Evolutionary conservation across 768 basidiomycete genomes (phyloP).

Genomic region (Heimioporus sp.): DNA sequence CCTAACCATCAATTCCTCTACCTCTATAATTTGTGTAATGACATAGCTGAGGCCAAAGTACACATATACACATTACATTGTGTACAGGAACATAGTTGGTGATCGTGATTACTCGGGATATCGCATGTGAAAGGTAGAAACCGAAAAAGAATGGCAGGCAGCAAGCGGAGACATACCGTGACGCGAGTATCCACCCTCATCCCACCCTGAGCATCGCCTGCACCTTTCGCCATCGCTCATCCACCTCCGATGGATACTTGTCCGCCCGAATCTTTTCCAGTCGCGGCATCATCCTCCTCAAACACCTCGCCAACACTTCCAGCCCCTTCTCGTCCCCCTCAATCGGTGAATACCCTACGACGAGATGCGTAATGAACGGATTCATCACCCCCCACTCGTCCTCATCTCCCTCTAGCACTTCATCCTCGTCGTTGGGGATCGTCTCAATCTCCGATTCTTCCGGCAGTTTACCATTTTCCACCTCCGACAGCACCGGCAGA

Average conservation of each 20-base stretch:
- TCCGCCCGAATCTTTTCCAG: constrained; percentile 18
- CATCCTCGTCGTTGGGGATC: background rate
- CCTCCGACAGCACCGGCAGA: background rate
- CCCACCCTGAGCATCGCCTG: constrained; percentile 6
- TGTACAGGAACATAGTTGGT: too few species aligned
- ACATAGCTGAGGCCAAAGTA: too few species aligned
- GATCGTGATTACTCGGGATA: too few species aligned
- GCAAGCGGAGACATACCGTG: too few species aligned
- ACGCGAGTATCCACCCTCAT: background rate
- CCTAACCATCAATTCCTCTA: too few species aligned
- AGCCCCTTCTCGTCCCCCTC: constrained; percentile 8
- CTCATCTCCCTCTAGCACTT: background rate
- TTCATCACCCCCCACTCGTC: constrained; percentile 21
- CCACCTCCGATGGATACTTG: constrained; percentile 10
- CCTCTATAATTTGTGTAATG: too few species aligned
- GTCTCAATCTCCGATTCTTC: background rate
- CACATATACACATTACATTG: too few species aligned
- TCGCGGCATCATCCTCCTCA: constrained; percentile 21
- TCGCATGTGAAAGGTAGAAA: too few species aligned
- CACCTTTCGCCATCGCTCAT: constrained; percentile 12
- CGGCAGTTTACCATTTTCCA: background rate
- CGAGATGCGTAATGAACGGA: constrained; percentile 11
- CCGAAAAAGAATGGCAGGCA: too few species aligned
- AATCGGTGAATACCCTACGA: constrained; percentile 24
- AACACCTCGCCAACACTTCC: constrained; percentile 13